Conservation (phyloP, 768 basidiomycete species). For the Wakefieldia striispora region DNA sequence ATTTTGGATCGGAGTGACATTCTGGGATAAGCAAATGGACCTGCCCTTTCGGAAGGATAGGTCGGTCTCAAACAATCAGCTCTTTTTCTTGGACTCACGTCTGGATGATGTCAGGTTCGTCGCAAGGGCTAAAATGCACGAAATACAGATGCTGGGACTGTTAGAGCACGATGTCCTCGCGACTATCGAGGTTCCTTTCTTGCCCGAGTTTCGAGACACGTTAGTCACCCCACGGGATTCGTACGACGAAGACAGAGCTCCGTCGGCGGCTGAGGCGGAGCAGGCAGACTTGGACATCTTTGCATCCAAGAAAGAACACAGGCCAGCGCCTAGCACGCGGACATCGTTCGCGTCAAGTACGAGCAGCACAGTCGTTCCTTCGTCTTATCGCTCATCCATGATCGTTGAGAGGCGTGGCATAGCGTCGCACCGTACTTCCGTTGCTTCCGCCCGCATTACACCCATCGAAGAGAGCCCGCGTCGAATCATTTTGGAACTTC, state of each 20-base stretch:
- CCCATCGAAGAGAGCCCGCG: conserved; percentile 74
- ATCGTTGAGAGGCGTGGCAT: conserved; percentile 39
- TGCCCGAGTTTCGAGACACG: conserved; percentile 45
- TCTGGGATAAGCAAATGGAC: conserved; percentile 88
- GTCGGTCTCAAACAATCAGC: conserved; percentile 34
- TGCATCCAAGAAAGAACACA: conserved; percentile 42
- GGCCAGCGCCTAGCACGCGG: conserved; percentile 30
- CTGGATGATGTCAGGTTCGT: conserved; percentile 62
- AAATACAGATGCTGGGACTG: conserved; percentile 92
- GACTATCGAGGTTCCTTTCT: conserved; percentile 82
- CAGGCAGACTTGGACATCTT: conserved; percentile 75
- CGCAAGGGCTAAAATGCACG: conserved; percentile 94
- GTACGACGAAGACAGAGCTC: conserved; percentile 33
- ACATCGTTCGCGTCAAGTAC: conserved; percentile 42
- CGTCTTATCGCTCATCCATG: conserved; percentile 35
- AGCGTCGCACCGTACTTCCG: conserved; percentile 49
- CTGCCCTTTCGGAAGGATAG: conserved; percentile 77
- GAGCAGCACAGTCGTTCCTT: conserved; percentile 35
- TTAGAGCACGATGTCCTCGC: conserved; percentile 89
- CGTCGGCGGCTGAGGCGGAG: conserved; percentile 59
- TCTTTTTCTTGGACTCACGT: neutral
- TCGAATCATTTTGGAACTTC: conserved; percentile 48
- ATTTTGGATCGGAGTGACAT: conserved; percentile 78
- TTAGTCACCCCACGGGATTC: conserved; percentile 33
- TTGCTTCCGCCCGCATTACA: conserved; percentile 45